Base-by-base conservation (phyloP, 2,329 filamentous ascomycete species). In the Harringtonia aguacate region DNA sequence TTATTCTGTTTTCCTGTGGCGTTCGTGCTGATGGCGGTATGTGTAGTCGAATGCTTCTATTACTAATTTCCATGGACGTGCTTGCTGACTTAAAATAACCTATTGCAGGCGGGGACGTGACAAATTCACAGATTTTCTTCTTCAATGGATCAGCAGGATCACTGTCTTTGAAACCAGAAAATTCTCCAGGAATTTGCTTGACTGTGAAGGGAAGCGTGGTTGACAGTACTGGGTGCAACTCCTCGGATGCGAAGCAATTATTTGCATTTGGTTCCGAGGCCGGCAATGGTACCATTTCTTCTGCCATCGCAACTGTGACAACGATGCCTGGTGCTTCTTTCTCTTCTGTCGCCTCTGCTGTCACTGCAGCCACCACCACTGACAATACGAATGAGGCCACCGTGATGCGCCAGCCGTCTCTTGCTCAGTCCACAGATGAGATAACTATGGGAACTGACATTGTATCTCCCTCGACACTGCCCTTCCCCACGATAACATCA, bases 1-100 rank as follows among this genome's bases (percentile, higher is more conserved):
- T 75, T 14, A 52, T 70, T 29, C 61, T 79, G 21, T 79, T 78
- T 52, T 75, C 74, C 12, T 79, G 75, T 48, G 75, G 74, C 41
- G 74, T 74, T 15, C 64, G 73, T 33, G 73, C 73, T 18, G 75
- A 73, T 46, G 74, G 74, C 36, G 58, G 59, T 64, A 49, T 45
- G 58, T 55, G 5, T 8, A 10, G 24, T 27, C 24, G 24, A 27
- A n/a, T n/a, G n/a, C n/a, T n/a, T n/a, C n/a, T 27, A 27, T 27
- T 27, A 27, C 24, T 7, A 27, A 10, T 27, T 27, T n/a, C n/a
- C n/a, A n/a, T n/a, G n/a, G n/a, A n/a, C n/a, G n/a, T n/a, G n/a
- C 18, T 24, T 7, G 17, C 43, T 27, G 14, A 28, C 31, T 17
- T 14, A 17, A 13, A 9, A 31, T 5, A 12, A n/a, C 8, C 7